phyloP scores from a whole-genome alignment of 768 basidiomycete species.

The Naganishia onofrii region DNA sequence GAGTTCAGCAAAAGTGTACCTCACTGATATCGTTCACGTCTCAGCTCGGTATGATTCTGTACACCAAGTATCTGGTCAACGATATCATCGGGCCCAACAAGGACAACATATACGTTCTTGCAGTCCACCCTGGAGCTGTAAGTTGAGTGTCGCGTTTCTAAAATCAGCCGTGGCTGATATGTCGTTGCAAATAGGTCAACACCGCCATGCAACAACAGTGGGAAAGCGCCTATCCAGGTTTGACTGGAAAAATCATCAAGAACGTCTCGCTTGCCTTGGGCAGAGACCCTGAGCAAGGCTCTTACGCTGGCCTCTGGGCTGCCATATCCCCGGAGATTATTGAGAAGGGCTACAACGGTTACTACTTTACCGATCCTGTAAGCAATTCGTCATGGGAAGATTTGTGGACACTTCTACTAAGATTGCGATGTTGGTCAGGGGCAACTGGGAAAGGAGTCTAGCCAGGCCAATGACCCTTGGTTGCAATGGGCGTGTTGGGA shows the following conservation, averaged over 20 bases:
- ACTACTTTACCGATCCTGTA: constrained; percentile 43
- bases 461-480: constrained; percentile 33
- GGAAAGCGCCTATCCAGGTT: constrained; percentile 44
- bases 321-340: constrained; percentile 33
- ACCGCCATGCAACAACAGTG: constrained; percentile 45
- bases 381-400: background rate
- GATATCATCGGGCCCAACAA: constrained; percentile 48
- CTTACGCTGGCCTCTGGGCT: constrained; percentile 37
- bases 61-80: constrained; percentile 48
- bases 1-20: background rate
- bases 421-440: background rate
- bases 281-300: constrained; percentile 39
- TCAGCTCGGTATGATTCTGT: constrained; percentile 52
- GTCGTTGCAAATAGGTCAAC: constrained; percentile 47
- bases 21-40: background rate
- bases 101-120: constrained; percentile 45
- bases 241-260: constrained; percentile 37
- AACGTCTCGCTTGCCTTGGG: constrained; percentile 26
- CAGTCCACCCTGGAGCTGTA: constrained; percentile 34
- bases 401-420: background rate
- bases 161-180: too few species aligned
- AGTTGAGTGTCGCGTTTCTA: background rate
- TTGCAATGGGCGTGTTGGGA: constrained; percentile 43
- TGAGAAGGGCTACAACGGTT: constrained; percentile 44
- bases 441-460: background rate